A percentile compares a stretch with the other conserved stretches of the same genome.
Evolutionary conservation across 352 stramenopile species (phyloP).

Genomic region (Phytopythium montanum): DNA sequence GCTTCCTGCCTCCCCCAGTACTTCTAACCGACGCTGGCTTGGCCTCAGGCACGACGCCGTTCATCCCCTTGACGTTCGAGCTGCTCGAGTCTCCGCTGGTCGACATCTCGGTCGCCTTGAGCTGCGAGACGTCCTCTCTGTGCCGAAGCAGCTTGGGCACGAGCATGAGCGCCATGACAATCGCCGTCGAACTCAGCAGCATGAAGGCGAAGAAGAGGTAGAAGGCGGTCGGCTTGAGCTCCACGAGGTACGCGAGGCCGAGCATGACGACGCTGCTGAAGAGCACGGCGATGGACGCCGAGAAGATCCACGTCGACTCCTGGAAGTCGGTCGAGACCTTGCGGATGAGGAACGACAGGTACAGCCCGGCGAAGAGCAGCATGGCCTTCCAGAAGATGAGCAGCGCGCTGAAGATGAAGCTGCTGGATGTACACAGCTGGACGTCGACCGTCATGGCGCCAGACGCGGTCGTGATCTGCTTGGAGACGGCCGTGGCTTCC

Average conservation of each 20-base stretch:
- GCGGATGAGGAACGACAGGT: too few species aligned
- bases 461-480: background rate
- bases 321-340: conserved; percentile 45
- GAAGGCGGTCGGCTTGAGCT: conserved; percentile 25
- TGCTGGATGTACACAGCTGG: background rate
- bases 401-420: conserved; percentile 26
- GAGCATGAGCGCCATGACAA: background rate
- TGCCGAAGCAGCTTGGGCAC: background rate
- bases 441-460: background rate
- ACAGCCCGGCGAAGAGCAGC: too few species aligned
- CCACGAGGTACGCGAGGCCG: conserved; percentile 40
- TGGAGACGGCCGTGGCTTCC: background rate
- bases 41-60: background rate
- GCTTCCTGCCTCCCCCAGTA: background rate
- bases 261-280: conserved; percentile 36
- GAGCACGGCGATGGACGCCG: conserved; percentile 32
- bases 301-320: conserved; percentile 51
- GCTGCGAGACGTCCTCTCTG: background rate
- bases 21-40: background rate
- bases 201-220: conserved; percentile 22
- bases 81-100: background rate
- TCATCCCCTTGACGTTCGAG: background rate
- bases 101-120: background rate
- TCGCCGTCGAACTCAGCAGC: background rate
- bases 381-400: too few species aligned